Evolutionary conservation across 495 filamentous ascomycete genomes (phyloP), one percentile per base, ranked within the genome.

Genomic region (Stereocaulon alpinum): DNA sequence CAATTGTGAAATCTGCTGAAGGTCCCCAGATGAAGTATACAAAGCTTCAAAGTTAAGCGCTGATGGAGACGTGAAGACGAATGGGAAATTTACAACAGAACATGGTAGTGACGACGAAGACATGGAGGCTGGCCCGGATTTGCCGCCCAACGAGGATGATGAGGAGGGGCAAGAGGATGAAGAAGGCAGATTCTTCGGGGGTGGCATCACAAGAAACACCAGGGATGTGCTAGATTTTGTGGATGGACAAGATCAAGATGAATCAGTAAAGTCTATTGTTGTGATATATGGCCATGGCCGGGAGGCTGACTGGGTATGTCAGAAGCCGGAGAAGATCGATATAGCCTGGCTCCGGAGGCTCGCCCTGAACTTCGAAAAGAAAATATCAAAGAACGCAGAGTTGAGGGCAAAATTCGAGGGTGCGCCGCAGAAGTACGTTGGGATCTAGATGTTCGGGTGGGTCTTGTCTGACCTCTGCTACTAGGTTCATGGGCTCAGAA

Each of bases 121-220:
- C 17, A 65, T 72, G 2, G 80, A 80, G 63, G 83, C 83, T 20
- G 88, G 86, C 5, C 86, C 87, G 5, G 77, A 83, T 37, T 67
- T 86, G 15, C 89, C 89, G 1, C 83, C 84, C 1, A 75, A 77
- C 40, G 80, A 80, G 44, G 82, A 84, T 17, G 75, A 78, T 37
- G 80, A 79, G 56, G 77, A 78, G 58, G 66, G 71, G 17, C 80
- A 80, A 34, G 91, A 94, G 66, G 92, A 96, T 67, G 88, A 94
- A 56, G 93, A 91, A 59, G 91, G 92, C 0, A 83, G 93, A 51
- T 99, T 99, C 76, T 97, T 95, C 66, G 93, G 92, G 45, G 88
- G 89, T 57, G 93, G 93, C 45, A 85, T 97, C 63, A 88, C 86
- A 30, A 80, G 82, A 34, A 79, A 86, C 58, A 89, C 93, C 58